Conservation (phyloP, 495 filamentous ascomycete species). For the Tetracladium marchalianum region DNA sequence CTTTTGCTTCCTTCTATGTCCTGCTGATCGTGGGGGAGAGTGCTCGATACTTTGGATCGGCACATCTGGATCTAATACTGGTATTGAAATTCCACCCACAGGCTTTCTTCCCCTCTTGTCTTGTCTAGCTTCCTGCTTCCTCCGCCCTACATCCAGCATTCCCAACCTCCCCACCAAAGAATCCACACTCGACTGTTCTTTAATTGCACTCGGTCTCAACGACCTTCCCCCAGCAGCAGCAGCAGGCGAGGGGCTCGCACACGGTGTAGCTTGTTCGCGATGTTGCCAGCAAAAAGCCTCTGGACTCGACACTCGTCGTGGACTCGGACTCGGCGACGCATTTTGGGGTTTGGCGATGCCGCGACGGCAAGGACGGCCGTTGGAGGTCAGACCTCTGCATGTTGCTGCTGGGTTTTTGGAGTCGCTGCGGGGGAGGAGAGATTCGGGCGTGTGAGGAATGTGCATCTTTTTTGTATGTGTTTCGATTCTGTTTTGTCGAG, state of each 20-base stretch:
- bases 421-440: constrained; percentile 64
- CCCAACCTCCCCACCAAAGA: constrained; percentile 72
- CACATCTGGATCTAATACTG: background rate
- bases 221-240: background rate
- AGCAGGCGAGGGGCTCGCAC: constrained; percentile 19
- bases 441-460: constrained; percentile 76
- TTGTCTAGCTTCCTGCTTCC: constrained; percentile 7
- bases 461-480: constrained; percentile 21
- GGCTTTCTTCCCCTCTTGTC: constrained; percentile 2
- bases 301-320: constrained; percentile 3
- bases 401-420: constrained; percentile 75
- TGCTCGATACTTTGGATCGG: background rate
- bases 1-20: background rate
- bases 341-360: constrained; percentile 34
- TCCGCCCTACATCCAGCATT: constrained; percentile 35
- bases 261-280: constrained; percentile 66
- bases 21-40: constrained; percentile 1
- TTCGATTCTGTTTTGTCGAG: too few relatives aligned
- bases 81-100: background rate
- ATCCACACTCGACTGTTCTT: constrained; percentile 67
- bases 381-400: constrained; percentile 74
- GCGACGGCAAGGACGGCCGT: constrained; percentile 71
- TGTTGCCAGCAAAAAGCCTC: constrained; percentile 82
- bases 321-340: constrained; percentile 19
- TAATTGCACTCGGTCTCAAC: constrained; percentile 17